These are phyloP conservation scores for Podospora anserina DNA, from an alignment of 495 filamentous ascomycete genomes.

Conservation along the genomic window DNA sequence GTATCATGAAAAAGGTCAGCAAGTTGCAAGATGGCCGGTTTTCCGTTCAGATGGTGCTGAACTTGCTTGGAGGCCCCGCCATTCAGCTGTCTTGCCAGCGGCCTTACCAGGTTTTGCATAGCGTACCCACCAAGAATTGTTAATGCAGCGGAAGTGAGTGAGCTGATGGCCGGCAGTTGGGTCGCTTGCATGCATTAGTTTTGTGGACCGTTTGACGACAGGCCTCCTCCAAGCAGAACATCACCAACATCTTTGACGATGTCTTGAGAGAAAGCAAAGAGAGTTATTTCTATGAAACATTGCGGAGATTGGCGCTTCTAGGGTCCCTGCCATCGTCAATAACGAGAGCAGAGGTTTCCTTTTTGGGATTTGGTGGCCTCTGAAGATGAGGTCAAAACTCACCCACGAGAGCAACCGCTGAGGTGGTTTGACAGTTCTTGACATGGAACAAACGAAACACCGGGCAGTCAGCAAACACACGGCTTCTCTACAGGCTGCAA, in stretches of 20 bases:
- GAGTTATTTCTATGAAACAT: background rate
- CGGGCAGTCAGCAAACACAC: background rate
- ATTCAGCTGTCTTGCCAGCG: background rate
- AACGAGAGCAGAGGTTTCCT: background rate
- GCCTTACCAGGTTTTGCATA: background rate
- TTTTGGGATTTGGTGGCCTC: background rate
- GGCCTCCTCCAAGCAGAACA: constrained; percentile 3
- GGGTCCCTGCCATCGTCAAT: background rate
- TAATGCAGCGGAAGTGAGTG: background rate
- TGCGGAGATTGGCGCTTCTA: background rate
- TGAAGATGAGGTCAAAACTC: background rate
- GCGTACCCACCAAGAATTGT: background rate
- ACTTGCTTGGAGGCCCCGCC: constrained; percentile 1
- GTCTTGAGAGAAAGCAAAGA: background rate
- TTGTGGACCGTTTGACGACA: background rate
- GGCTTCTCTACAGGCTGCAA: background rate
- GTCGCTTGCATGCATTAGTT: constrained; percentile 3
- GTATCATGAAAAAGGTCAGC: no score
- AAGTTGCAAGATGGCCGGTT: no score
- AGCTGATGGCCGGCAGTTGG: background rate
- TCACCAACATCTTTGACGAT: background rate
- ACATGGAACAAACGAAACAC: background rate
- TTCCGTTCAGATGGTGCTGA: background rate
- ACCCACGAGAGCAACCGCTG: no score
- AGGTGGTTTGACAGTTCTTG: no score